These are phyloP conservation scores for Pythium coloratum DNA, from an alignment of 352 stramenopile species.

Conservation along the genomic window DNA sequence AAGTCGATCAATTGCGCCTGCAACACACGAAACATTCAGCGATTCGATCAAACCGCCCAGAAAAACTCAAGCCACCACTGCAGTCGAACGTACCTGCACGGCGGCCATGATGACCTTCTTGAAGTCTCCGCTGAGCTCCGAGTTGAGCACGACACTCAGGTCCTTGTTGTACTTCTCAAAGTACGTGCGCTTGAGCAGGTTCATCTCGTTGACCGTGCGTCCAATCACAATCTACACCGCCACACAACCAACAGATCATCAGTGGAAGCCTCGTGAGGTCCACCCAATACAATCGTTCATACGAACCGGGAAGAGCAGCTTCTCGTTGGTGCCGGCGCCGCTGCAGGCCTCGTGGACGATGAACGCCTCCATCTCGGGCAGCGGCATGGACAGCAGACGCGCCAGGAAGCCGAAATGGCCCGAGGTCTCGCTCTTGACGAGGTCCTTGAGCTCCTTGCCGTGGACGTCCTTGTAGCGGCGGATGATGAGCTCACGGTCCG, in stretches of 20 bases:
- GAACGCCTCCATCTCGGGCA: constrained; percentile 69
- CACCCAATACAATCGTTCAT: background rate
- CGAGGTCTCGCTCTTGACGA: constrained; percentile 62
- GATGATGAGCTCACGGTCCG: constrained; percentile 58
- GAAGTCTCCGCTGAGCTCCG: constrained; percentile 69
- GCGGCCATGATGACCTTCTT: constrained; percentile 62
- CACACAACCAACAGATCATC: background rate
- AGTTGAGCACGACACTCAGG: constrained; percentile 59
- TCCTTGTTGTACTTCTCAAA: constrained; percentile 79
- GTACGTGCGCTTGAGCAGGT: constrained; percentile 73
- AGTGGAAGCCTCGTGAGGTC: background rate
- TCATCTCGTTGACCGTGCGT: constrained; percentile 72
- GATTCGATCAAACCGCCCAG: background rate
- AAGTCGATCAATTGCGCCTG: constrained; percentile 29
- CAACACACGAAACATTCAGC: background rate
- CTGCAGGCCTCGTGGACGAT: constrained; percentile 58
- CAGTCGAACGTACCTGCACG: constrained; percentile 36
- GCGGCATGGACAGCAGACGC: constrained; percentile 56
- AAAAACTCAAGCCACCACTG: background rate
- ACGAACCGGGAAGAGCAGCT: constrained; percentile 66
- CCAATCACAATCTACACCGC: constrained; percentile 53
- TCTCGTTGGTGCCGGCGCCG: constrained; percentile 56
- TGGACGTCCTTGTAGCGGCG: constrained; percentile 73
- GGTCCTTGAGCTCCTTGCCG: constrained; percentile 54
- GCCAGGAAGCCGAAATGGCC: constrained; percentile 73